Percentiles rank a stretch among this genome's conserved stretches.
Conservation (phyloP, 2,329 filamentous ascomycete genomes). For the Sporothrix humicola region DNA sequence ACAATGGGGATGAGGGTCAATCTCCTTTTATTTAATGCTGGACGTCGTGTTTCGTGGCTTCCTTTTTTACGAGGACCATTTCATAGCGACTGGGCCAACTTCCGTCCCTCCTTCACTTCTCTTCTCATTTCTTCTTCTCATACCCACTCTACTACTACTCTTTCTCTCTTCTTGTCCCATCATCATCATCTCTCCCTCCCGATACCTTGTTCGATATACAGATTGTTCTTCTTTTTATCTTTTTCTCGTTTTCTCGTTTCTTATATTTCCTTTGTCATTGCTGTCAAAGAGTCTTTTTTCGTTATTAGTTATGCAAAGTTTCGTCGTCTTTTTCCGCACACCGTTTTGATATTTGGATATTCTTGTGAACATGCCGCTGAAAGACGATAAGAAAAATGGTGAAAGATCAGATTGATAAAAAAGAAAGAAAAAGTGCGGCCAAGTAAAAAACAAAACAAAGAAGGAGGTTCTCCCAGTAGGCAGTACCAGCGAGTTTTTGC, state of each 20-base stretch:
- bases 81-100: constrained; percentile 25
- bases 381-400: no score
- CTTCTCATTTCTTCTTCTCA: constrained; percentile 38
- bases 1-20: not conserved
- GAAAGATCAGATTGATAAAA: not conserved
- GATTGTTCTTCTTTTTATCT: constrained; percentile 38
- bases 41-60: constrained; percentile 37
- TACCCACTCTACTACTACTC: constrained; percentile 5
- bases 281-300: not conserved
- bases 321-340: not conserved
- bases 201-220: constrained; percentile 56
- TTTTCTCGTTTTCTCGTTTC: constrained; percentile 12
- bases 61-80: not conserved
- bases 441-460: not conserved
- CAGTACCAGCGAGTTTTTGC: constrained; percentile 8
- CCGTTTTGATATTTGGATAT: not conserved
- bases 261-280: constrained; percentile 22
- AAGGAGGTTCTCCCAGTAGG: not conserved
- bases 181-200: constrained; percentile 26
- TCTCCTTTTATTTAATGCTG: constrained; percentile 44
- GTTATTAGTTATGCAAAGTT: constrained; percentile 26
- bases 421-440: not conserved
- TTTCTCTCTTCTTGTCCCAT: constrained; percentile 31
- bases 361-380: not conserved
- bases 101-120: not conserved